Base-by-base conservation (phyloP, 202 grass and related monocot genomes). In the Carex arenaria region DNA sequence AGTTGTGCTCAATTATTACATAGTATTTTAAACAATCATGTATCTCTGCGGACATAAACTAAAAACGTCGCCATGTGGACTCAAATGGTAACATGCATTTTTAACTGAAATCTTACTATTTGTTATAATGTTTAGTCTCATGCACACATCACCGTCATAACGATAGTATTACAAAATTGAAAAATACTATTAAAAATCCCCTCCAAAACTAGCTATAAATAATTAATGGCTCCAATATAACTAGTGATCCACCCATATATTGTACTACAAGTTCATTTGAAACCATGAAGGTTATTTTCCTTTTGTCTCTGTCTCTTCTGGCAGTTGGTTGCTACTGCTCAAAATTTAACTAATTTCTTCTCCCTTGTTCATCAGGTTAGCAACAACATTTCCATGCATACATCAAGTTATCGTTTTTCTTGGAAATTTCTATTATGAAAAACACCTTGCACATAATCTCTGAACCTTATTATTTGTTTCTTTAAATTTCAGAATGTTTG, bases 271-370 rank as follows among this genome's bases (percentile, higher is more conserved):
- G 47, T 86, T 42, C 13, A 54, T 71, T 61, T 74, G 31, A 32
- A 32, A 32, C 67, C 38, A 72, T 53, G 60, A 59, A 73, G 31
- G 38, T 49, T 56, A 45, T 87, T 43, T 64, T 82, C 32, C 52
- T 89, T 10, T 67, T 89, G 4, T 62, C 60, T 69, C 70, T 89
- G 43, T 65, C 68, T 54, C 30, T 85, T 14, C 40, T 85, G 4
- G 36, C 76, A 59, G 7, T 61, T 52, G 31, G 26, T 72, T 51
- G 52, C 67, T 43, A 61, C 32, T 85, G 87, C 87, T 23, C 4
- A 82, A 3, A 83, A 89, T 89, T 85, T 26, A 26, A 26, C 85
- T 74, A 83, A 85, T 74, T 89, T 89, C 87, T 89, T 89, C 83
- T 89, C 79, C 78, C 83, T 89, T 26, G 87, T 89, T 82, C 83